Conservation (phyloP, 2,329 filamentous ascomycete species). For the Pseudogymnoascus verrucosus region DNA sequence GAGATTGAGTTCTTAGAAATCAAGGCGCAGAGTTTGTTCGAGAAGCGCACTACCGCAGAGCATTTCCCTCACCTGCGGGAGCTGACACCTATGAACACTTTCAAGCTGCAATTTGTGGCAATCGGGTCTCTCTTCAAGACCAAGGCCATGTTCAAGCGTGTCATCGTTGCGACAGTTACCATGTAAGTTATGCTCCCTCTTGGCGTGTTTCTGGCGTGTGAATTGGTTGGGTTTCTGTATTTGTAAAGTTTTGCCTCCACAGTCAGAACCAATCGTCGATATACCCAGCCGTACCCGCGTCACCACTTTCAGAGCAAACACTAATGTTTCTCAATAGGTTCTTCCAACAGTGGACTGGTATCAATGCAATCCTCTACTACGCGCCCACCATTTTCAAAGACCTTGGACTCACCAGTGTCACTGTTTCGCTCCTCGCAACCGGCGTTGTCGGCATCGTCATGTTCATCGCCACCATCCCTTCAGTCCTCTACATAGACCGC, state of each 20-base stretch:
- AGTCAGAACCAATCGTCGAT: neutral
- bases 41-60: constrained; percentile 61
- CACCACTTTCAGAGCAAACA: neutral
- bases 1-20: constrained; percentile 77
- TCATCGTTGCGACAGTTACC: constrained; percentile 53
- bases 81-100: constrained; percentile 52
- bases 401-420: constrained; percentile 37
- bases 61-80: constrained; percentile 58
- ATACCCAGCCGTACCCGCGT: neutral
- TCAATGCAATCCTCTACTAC: constrained; percentile 37
- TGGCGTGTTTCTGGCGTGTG: neutral
- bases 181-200: constrained; percentile 32
- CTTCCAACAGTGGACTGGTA: constrained; percentile 44
- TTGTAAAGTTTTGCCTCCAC: neutral
- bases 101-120: constrained; percentile 62
- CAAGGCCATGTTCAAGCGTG: constrained; percentile 58
- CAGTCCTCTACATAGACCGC: constrained; percentile 58
- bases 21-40: constrained; percentile 69
- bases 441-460: constrained; percentile 65
- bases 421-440: constrained; percentile 54
- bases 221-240: neutral
- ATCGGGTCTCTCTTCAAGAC: constrained; percentile 57
- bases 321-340: constrained; percentile 27
- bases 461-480: constrained; percentile 59
- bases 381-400: constrained; percentile 35